Evolutionary conservation across 2,329 filamentous ascomycete genomes (phyloP), one percentile per base, ranked within the genome.

Genomic region (Fusarium decemcellulare): DNA sequence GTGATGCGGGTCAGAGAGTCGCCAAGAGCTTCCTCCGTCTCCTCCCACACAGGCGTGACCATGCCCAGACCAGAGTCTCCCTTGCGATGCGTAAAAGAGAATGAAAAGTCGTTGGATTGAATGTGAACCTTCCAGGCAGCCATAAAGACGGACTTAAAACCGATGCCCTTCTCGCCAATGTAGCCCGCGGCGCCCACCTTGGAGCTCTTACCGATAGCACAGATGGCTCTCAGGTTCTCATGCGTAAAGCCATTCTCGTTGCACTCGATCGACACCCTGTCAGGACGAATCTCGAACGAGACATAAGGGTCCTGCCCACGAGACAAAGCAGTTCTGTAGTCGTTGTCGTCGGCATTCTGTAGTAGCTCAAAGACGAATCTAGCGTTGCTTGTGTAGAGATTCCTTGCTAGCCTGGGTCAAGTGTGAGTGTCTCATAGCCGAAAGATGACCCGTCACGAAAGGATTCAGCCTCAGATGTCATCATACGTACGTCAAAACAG

Each of bases 311-410:
- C 62, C 0, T 62, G 32, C 0, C 74, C 68, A 0, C 23, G 61
- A 1, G 54, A 64, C 6, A 43, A 23, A 1, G 77, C 76, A 15
- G 44, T 71, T 12, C 6, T 59, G 66, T 83, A 87, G 11, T 61
- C 58, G 59, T 86, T 87, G 71, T 87, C 85, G 46, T 88, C 86
- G 6, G 85, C 84, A 69, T 88, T 88, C 63, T 87, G 86, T 0
- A 88, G 78, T 1, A 88, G 71, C 70, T 88, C 86, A 36, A 86
- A 84, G 1, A 88, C 74, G 65, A 87, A 88, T 34, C 83, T 79
- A 0, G 83, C 78, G 7, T 80, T 77, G 50, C 77, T 83, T 0
- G 78, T 74, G 63, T 85, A 84, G 1, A 86, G 70, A 34, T 84
- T 80, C 39, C 76, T 78, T 2, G 81, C 80, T n/a, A 85, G 64